Evolutionary conservation across 2,329 filamentous ascomycete genomes (phyloP).

Genomic region (Aspergillus aculeatus): DNA sequence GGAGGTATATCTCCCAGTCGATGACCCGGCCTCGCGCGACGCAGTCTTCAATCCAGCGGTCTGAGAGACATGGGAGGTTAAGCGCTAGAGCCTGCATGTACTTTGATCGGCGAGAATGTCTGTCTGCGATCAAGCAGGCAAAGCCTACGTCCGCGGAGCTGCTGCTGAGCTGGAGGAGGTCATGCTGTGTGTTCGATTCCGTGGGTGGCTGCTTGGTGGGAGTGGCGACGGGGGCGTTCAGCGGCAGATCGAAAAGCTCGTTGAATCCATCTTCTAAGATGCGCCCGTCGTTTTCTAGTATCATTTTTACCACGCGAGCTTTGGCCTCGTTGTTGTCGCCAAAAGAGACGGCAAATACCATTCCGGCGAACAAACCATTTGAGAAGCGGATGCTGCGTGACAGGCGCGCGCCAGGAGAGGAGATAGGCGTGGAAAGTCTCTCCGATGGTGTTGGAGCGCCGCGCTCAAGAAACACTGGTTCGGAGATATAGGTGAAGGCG

Average conservation of each 20-base stretch:
- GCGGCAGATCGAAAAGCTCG: conserved; percentile 65
- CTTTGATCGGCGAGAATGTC: conserved; percentile 81
- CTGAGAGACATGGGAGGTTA: conserved; percentile 79
- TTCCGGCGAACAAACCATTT: conserved; percentile 66
- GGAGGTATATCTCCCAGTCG: conserved; percentile 76
- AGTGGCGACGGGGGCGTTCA: conserved; percentile 29
- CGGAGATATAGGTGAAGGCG: conserved; percentile 32
- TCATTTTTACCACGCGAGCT: conserved; percentile 59
- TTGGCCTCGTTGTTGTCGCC: conserved; percentile 57
- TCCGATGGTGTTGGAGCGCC: conserved; percentile 40
- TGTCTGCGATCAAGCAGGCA: conserved; percentile 79
- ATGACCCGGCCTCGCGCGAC: conserved; percentile 61
- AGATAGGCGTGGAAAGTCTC: conserved; percentile 41
- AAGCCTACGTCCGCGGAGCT: conserved; percentile 65
- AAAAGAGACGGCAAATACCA: conserved; percentile 86
- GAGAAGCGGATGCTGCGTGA: conserved; percentile 39
- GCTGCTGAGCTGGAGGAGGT: conserved; percentile 54
- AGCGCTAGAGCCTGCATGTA: conserved; percentile 93
- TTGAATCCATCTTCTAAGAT: conserved; percentile 76
- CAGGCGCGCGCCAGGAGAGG: conserved; percentile 50
- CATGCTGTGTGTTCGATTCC: conserved; percentile 15
- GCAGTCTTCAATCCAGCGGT: conserved; percentile 77
- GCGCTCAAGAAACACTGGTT: conserved; percentile 17
- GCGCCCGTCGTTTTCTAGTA: conserved; percentile 68
- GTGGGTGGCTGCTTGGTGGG: conserved; percentile 27